phyloP scores from a whole-genome alignment of 345 rosid species.

The Geranium brycei region DNA sequence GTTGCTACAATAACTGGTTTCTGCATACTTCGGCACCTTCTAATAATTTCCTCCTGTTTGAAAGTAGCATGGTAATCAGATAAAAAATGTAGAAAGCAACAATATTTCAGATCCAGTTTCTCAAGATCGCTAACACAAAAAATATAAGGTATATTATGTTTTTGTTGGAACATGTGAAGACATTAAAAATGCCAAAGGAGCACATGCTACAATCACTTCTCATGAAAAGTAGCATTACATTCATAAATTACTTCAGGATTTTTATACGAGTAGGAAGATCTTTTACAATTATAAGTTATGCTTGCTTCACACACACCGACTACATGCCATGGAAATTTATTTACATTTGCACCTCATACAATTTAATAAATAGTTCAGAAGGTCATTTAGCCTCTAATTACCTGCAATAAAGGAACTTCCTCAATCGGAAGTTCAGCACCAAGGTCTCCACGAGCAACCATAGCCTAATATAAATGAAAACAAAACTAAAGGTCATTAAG shows the following conservation, averaged over 20 bases:
- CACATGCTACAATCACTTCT: too few species aligned
- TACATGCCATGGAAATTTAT: too few species aligned
- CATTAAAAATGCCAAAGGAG: too few species aligned
- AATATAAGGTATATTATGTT: too few species aligned
- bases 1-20: conserved; percentile 95
- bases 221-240: too few species aligned
- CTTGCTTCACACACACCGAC: too few species aligned
- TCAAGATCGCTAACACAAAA: background rate
- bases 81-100: background rate
- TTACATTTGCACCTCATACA: background rate
- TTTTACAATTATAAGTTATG: too few species aligned
- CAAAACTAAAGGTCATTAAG: background rate
- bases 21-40: conserved; percentile 74
- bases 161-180: too few species aligned
- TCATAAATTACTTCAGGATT: too few species aligned
- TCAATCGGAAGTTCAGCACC: conserved; percentile 99
- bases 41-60: conserved; percentile 75
- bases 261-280: too few species aligned
- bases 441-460: conserved; percentile 99
- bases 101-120: background rate
- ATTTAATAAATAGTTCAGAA: background rate
- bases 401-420: conserved; percentile 94
- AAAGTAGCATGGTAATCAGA: background rate
- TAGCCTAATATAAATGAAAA: conserved; percentile 38
- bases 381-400: conserved; percentile 12